Evolutionary conservation across 768 basidiomycete genomes (phyloP).

Genomic region (Omphalotus guepiniiformis): DNA sequence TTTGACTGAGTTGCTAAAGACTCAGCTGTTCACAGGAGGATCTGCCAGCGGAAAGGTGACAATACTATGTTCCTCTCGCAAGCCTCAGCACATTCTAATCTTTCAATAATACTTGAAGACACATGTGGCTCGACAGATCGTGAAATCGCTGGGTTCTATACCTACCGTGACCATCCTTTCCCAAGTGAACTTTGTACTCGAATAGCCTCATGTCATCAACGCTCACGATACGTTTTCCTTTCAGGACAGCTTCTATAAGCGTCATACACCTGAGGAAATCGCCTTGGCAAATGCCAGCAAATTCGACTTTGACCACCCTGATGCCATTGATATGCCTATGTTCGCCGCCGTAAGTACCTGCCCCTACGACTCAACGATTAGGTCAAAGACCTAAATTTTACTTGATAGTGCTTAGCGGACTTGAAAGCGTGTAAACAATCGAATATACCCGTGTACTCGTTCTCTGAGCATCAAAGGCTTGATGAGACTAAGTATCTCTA

Average conservation of each 20-base stretch:
- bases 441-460: constrained; percentile 94
- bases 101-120: constrained; percentile 48
- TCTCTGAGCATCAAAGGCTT: constrained; percentile 81
- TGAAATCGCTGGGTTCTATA: constrained; percentile 75
- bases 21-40: constrained; percentile 46
- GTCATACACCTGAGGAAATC: constrained; percentile 73
- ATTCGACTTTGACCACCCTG: constrained; percentile 88
- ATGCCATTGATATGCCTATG: constrained; percentile 86
- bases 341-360: constrained; percentile 60
- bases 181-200: constrained; percentile 63
- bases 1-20: background rate
- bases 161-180: constrained; percentile 89
- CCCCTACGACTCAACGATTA: constrained; percentile 1
- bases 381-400: background rate
- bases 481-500: constrained; percentile 84
- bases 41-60: constrained; percentile 83
- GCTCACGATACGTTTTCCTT: background rate
- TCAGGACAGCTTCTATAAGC: constrained; percentile 93
- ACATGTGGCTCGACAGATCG: constrained; percentile 80
- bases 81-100: no score
- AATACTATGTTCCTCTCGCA: no score
- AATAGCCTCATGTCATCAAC: background rate
- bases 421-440: constrained; percentile 80
- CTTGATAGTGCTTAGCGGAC: constrained; percentile 71
- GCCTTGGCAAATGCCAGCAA: constrained; percentile 76